Evolutionary conservation across 2,329 filamentous ascomycete genomes (phyloP), one percentile per base, ranked within the genome.

Genomic region (Botryotinia narcissicola): DNA sequence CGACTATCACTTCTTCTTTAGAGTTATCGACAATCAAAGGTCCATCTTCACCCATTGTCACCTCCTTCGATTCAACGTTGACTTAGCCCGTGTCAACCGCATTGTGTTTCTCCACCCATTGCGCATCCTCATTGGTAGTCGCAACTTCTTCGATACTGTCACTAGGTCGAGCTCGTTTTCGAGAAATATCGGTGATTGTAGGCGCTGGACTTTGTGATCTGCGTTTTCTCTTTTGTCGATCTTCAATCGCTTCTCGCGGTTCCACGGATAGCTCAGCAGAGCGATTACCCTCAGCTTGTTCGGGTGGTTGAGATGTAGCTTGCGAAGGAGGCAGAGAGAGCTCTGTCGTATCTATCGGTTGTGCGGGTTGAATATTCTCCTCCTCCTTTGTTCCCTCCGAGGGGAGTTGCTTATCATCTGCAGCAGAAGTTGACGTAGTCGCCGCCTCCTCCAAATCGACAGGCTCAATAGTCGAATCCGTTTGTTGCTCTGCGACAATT

Each of bases 201-300:
- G 87, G 87, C 32, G 87, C 84, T 51, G 90, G 91, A 73, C 86
- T 92, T 73, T 85, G 84, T 61, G 90, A 93, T 77, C 90, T 86
- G 77, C 90, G 88, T 81, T 92, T 93, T 75, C 91, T 86, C 81
- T 91, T 92, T 77, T 88, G 88, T 59, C 84, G 84, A 76, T 91
- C 89, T 75, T 88, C 85, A 48, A 83, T 77, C 59, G 82, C 77
- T 78, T 79, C 78, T 42, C 76, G 75, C n/a, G 78, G 75, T 54
- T 81, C 81, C 20, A 80, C 76, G 16, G 79, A 76, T 9, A 80
- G 74, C 1, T 77, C 59, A 14, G 73, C 57, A 5, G 77, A 73
- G 44, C 64, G 61, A 51, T 75, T 70, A 7, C 48, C 66, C 22
- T 78, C 76, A n/a, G 54, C 61, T 40, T 71, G 70, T 54, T 78